These are phyloP conservation scores for Claviceps quebecensis DNA, from an alignment of 2,329 filamentous ascomycete genomes.

Conservation along the genomic window DNA sequence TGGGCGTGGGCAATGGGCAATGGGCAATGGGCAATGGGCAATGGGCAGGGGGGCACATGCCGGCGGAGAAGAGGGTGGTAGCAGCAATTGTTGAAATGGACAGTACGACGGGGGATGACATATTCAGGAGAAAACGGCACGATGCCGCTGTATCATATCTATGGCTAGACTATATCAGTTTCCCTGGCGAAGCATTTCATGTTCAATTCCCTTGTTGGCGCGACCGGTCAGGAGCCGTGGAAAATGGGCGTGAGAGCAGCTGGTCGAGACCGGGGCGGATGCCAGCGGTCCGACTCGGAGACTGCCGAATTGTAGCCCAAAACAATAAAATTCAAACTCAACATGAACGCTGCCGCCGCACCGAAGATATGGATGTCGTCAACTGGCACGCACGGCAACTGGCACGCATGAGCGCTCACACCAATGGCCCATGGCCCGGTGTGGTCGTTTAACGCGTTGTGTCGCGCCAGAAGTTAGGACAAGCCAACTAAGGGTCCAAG, in stretches of 20 bases:
- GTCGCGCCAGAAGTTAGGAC: neutral
- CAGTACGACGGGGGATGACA: neutral
- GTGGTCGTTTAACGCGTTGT: neutral
- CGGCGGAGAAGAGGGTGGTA: neutral
- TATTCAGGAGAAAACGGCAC: neutral
- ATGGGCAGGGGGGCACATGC: neutral
- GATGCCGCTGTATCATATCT: conserved; percentile 20
- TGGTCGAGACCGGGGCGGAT: neutral
- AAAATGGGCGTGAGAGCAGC: neutral
- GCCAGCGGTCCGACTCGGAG: neutral
- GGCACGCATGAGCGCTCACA: neutral
- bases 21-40: neutral
- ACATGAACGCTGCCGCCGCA: neutral
- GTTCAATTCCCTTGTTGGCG: neutral
- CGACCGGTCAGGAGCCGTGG: neutral
- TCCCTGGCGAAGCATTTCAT: conserved; percentile 6
- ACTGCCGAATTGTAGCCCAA: neutral
- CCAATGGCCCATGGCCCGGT: neutral
- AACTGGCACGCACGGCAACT: neutral
- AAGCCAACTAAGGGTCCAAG: neutral
- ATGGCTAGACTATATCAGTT: conserved; percentile 20
- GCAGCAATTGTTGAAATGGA: neutral
- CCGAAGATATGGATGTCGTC: neutral
- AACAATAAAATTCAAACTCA: neutral
- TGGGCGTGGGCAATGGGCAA: neutral